Conservation (phyloP, 2,329 filamentous ascomycete species). For the Fusarium sp. region DNA sequence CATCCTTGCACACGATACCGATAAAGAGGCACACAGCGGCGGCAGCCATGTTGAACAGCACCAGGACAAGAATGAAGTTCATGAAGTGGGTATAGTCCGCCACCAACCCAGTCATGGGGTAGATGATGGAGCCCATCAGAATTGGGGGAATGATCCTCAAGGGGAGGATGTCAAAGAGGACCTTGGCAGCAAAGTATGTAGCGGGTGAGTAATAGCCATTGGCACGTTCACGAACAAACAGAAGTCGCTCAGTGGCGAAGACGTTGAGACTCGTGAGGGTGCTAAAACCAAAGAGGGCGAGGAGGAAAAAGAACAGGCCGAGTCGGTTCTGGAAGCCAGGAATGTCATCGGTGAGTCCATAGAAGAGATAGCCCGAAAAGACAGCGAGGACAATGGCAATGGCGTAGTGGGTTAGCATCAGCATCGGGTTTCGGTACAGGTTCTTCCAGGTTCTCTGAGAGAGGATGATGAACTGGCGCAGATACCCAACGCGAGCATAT, state of each 20-base stretch:
- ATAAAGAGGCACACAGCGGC: conserved; percentile 96
- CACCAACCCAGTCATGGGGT: conserved; percentile 96
- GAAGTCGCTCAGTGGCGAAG: conserved; percentile 87
- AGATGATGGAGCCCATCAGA: conserved; percentile 94
- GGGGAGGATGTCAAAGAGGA: conserved; percentile 97
- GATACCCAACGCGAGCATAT: conserved; percentile 83
- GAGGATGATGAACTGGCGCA: conserved; percentile 87
- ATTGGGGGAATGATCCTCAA: conserved; percentile 94
- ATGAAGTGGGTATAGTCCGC: conserved; percentile 86
- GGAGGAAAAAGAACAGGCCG: conserved; percentile 96
- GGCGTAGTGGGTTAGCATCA: conserved; percentile 98
- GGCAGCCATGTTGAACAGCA: conserved; percentile 95
- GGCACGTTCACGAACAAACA: conserved; percentile 93
- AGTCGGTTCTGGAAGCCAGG: conserved; percentile 97
- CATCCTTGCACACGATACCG: conserved; percentile 93
- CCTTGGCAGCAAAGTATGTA: conserved; percentile 94
- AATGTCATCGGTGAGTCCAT: conserved; percentile 94
- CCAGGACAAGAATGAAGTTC: conserved; percentile 89
- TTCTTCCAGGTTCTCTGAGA: conserved; percentile 96
- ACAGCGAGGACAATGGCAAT: conserved; percentile 95
- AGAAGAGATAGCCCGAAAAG: conserved; percentile 94
- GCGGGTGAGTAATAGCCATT: conserved; percentile 97
- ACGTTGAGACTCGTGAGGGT: conserved; percentile 93
- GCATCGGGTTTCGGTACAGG: conserved; percentile 94
- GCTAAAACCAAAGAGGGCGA: conserved; percentile 96